phyloP scores from a whole-genome alignment of 2,329 filamentous ascomycete genomes.

The Tolypocladium nubicola region DNA sequence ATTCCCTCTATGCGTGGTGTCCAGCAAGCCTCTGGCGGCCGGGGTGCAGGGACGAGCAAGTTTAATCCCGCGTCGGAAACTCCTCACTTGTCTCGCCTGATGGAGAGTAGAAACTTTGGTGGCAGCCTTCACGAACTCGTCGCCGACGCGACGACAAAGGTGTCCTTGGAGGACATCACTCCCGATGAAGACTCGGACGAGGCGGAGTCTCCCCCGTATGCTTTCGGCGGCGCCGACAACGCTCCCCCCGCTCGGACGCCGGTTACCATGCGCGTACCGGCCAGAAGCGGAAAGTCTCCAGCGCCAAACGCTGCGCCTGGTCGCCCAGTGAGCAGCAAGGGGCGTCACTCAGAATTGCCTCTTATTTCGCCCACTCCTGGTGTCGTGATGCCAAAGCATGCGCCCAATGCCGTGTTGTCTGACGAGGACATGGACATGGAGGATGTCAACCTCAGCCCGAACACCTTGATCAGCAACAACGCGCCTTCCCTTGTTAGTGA shows the following conservation, averaged over 20 bases:
- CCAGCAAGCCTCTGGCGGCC: not conserved
- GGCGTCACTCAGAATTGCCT: constrained; percentile 27
- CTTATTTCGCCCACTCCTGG: constrained; percentile 24
- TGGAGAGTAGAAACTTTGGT: constrained; percentile 50
- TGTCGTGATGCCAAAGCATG: constrained; percentile 10
- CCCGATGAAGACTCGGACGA: constrained; percentile 45
- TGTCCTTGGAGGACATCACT: constrained; percentile 37
- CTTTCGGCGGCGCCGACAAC: constrained; percentile 5
- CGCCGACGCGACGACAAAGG: constrained; percentile 45
- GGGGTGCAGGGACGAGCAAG: not conserved
- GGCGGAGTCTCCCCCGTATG: constrained; percentile 8
- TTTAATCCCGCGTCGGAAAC: constrained; percentile 47
- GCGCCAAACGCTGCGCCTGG: constrained; percentile 25
- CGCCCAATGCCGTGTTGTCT: constrained; percentile 13
- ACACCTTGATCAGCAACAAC: constrained; percentile 61
- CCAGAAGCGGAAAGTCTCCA: constrained; percentile 44
- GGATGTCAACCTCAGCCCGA: constrained; percentile 56
- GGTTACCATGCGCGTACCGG: constrained; percentile 48
- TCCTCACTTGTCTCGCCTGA: constrained; percentile 56
- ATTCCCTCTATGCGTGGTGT: constrained; percentile 27
- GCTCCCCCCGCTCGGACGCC: constrained; percentile 19
- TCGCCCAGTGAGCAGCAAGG: constrained; percentile 49
- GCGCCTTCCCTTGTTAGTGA: constrained; percentile 73
- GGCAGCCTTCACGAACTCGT: constrained; percentile 50
- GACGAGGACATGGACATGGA: constrained; percentile 42